Evolutionary conservation across 768 basidiomycete genomes (phyloP).

Genomic region (Mycena leptocephala): DNA sequence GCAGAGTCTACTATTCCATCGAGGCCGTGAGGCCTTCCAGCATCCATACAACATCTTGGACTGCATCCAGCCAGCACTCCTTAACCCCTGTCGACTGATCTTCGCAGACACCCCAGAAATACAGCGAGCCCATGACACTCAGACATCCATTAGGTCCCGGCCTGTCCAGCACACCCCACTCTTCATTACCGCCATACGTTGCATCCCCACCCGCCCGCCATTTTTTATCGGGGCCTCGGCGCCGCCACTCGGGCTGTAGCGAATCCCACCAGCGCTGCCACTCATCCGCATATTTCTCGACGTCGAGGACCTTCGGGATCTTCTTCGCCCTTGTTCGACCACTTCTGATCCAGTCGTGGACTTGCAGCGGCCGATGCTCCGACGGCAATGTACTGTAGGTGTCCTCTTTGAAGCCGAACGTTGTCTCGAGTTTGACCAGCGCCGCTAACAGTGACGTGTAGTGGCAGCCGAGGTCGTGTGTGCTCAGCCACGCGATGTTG

Average conservation of each 20-base stretch:
- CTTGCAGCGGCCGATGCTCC: background rate
- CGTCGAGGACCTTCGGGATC: background rate
- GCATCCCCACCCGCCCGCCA: background rate
- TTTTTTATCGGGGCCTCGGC: background rate
- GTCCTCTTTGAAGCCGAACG: background rate
- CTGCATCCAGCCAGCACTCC: background rate
- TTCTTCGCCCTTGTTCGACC: background rate
- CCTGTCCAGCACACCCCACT: constrained; percentile 1
- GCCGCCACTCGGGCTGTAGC: background rate
- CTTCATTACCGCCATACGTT: background rate
- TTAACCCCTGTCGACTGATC: background rate
- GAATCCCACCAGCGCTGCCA: background rate
- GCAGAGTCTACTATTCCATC: too few relatives aligned
- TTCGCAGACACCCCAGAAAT: constrained; percentile 6
- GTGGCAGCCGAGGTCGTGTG: background rate
- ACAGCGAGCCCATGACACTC: background rate
- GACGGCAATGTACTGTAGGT: background rate
- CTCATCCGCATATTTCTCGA: background rate
- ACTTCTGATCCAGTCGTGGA: background rate
- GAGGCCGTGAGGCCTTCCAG: constrained; percentile 6
- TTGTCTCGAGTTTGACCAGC: background rate
- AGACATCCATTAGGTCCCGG: constrained; percentile 1
- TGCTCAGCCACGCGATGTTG: background rate
- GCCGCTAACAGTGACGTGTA: background rate
- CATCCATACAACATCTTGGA: background rate